Conservation (phyloP, 225 moss, liverwort and hornwort genomes). For the Asterella californica region DNA sequence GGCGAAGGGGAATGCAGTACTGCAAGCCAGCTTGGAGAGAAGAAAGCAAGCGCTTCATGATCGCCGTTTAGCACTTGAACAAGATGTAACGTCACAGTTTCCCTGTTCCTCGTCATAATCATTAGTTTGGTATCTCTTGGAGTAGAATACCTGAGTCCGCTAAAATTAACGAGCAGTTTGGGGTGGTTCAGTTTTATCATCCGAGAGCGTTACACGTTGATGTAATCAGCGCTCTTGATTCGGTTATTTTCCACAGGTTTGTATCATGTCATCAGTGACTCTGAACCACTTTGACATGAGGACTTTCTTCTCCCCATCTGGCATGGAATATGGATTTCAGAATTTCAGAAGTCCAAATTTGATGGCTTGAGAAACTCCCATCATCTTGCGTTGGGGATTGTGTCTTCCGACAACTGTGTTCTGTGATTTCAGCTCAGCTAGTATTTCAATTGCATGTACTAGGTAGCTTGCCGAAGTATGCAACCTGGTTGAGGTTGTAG, state of each 20-base stretch:
- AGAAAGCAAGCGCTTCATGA: slow-evolving; percentile 92
- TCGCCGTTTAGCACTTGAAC: slow-evolving; percentile 80
- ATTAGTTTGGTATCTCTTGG: neutral
- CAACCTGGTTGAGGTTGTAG: too few relatives aligned
- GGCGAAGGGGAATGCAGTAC: slow-evolving; percentile 84
- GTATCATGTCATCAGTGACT: neutral
- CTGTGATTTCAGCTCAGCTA: too few relatives aligned
- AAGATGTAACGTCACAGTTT: slow-evolving; percentile 50
- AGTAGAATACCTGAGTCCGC: neutral
- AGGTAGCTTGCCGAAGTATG: too few relatives aligned
- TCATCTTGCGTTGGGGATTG: too few relatives aligned
- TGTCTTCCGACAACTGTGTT: too few relatives aligned
- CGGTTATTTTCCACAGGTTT: neutral
- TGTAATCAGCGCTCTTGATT: neutral
- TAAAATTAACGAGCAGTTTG: neutral
- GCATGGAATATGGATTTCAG: too few relatives aligned
- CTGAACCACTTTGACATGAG: too few relatives aligned
- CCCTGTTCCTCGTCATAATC: neutral
- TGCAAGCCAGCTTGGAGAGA: slow-evolving; percentile 93
- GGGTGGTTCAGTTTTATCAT: neutral
- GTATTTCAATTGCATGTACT: too few relatives aligned
- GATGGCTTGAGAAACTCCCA: too few relatives aligned
- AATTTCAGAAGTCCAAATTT: too few relatives aligned
- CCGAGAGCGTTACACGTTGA: neutral
- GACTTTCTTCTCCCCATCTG: too few relatives aligned